These are phyloP conservation scores for Collariella sp. DNA, from an alignment of 495 filamentous ascomycete species.

Conservation along the genomic window DNA sequence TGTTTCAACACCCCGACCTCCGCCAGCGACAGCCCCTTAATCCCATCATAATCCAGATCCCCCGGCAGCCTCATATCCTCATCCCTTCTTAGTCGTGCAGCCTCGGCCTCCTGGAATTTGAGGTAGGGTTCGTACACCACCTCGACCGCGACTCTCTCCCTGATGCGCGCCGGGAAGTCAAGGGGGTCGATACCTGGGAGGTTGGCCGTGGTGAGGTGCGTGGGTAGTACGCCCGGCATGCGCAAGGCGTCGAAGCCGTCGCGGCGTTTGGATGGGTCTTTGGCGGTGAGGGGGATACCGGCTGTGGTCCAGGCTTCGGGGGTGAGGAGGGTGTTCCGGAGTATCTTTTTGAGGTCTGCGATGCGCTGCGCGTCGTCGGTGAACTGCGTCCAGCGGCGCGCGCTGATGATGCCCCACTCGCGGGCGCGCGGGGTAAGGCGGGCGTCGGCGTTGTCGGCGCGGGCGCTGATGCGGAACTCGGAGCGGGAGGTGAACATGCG, in stretches of 20 bases:
- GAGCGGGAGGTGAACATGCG: conserved; percentile 96
- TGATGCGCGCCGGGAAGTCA: conserved; percentile 46
- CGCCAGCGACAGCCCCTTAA: conserved; percentile 68
- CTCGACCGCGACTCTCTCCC: conserved; percentile 66
- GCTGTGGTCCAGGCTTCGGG: conserved; percentile 55
- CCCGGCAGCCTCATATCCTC: conserved; percentile 64
- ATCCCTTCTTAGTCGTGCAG: conserved; percentile 60
- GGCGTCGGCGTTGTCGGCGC: conserved; percentile 87
- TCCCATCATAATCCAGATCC: conserved; percentile 65
- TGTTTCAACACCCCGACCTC: conserved; percentile 62
- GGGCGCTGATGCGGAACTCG: conserved; percentile 86
- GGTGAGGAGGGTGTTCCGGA: conserved; percentile 47
- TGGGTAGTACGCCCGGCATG: conserved; percentile 37
- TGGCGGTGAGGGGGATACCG: conserved; percentile 56
- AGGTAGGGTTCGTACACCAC: conserved; percentile 80
- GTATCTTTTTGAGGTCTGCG: conserved; percentile 50
- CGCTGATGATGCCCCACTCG: conserved; percentile 64
- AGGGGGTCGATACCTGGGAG: conserved; percentile 41
- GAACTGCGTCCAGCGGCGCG: conserved; percentile 70
- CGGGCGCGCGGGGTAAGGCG: conserved; percentile 76
- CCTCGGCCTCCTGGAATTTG: conserved; percentile 53
- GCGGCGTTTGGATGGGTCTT: conserved; percentile 35
- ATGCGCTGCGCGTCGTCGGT: conserved; percentile 53
- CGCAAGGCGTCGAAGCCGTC: conserved; percentile 71
- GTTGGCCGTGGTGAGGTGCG: conserved; percentile 37